phyloP scores from a whole-genome alignment of 176 grass and related monocot species.

The Thinopyrum elongatum region DNA sequence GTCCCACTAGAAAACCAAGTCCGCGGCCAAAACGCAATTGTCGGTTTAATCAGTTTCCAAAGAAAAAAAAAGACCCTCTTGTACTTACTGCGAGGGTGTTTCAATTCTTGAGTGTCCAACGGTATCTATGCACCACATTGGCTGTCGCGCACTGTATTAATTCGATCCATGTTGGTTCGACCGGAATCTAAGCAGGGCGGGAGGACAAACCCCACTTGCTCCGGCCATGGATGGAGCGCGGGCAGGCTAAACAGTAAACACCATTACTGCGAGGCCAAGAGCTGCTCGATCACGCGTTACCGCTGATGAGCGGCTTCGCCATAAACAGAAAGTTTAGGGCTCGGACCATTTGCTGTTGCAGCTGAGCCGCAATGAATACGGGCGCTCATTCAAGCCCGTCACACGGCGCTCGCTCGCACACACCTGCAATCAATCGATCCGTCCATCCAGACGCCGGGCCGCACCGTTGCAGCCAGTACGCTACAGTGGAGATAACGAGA shows the following conservation, averaged over 20 bases:
- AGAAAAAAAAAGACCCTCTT: too few species aligned
- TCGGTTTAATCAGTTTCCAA: too few species aligned
- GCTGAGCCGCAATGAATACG: not conserved
- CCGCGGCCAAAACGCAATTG: too few species aligned
- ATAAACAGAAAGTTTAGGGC: slow-evolving; percentile 10
- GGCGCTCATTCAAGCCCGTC: slow-evolving; percentile 26
- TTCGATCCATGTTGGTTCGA: not conserved
- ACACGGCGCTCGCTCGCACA: slow-evolving; percentile 15
- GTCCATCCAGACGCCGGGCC: not conserved
- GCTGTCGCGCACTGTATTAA: not conserved
- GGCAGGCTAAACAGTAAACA: not conserved
- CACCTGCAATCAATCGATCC: slow-evolving; percentile 17
- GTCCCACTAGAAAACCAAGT: too few species aligned
- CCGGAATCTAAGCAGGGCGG: not conserved
- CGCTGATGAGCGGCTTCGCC: not conserved
- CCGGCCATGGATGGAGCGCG: not conserved
- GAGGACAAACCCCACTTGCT: not conserved
- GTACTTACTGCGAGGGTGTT: too few species aligned
- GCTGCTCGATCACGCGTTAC: not conserved
- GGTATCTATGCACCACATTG: not conserved
- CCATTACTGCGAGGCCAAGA: not conserved
- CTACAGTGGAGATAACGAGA: not conserved
- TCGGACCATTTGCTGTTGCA: not conserved
- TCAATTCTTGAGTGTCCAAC: not conserved
- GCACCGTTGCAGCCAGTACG: not conserved